Percentiles rank a stretch among this genome's conserved stretches.
Conservation (phyloP, 2,329 filamentous ascomycete species). For the Ceratocystis alfenasii region DNA sequence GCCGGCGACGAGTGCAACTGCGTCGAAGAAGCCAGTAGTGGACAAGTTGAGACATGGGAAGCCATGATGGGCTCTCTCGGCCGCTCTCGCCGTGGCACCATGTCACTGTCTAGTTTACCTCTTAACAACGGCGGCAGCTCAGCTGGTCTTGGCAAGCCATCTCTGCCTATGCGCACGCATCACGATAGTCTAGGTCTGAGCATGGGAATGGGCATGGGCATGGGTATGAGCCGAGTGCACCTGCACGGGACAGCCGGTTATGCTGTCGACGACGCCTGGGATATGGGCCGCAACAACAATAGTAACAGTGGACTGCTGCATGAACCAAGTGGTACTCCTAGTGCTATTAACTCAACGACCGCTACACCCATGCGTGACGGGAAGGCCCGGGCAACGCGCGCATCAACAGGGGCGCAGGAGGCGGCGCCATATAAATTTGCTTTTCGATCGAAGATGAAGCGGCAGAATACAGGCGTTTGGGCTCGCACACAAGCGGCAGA, state of each 20-base stretch:
- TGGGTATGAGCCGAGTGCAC: neutral
- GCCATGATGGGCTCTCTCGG: constrained; percentile 38
- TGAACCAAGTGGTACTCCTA: neutral
- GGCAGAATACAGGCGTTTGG: constrained; percentile 11
- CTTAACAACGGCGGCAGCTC: constrained; percentile 22
- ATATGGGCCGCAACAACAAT: neutral
- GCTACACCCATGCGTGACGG: neutral
- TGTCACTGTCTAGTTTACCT: constrained; percentile 16
- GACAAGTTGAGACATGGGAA: constrained; percentile 50
- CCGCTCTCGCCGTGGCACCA: constrained; percentile 18
- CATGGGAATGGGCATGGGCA: no score
- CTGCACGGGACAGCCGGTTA: constrained; percentile 12
- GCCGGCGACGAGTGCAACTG: constrained; percentile 55
- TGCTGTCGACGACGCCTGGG: constrained; percentile 18
- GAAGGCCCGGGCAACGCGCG: neutral
- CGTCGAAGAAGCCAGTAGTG: constrained; percentile 43
- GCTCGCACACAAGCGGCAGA: constrained; percentile 11
- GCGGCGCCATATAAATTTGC: constrained; percentile 10
- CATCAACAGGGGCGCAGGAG: constrained; percentile 14
- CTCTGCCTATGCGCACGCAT: neutral
- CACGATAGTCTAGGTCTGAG: neutral
- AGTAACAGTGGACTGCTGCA: neutral
- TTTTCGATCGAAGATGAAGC: constrained; percentile 14
- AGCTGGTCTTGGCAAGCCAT: constrained; percentile 6
- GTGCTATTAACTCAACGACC: neutral